Evolutionary conservation across 345 rosid genomes (phyloP), one percentile per base, ranked within the genome.

Genomic region (Atalantia buxifolia): DNA sequence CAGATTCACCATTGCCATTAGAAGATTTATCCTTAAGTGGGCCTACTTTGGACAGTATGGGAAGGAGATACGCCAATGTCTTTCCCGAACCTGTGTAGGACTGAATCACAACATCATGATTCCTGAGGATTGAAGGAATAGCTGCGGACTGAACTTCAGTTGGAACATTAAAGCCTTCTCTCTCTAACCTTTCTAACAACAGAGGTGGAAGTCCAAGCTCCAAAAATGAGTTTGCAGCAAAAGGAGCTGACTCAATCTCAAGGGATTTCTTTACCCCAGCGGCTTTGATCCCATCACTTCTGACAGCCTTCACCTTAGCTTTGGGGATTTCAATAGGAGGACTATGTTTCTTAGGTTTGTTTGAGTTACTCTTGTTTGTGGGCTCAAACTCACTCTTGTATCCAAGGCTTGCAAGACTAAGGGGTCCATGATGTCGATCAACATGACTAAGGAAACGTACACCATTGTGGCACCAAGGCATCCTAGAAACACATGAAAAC

Each of bases 61-160:
- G 97, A 76, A 93, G 98, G 31, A 93, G 86, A 85, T 95, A 95
- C 1, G 98, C 98, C 63, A 91, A 67, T 3, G 98, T 95, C 81
- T 95, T 93, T n/a, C 98, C 98, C 1, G 97, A 93, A 61, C 98
- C 98, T 0, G 98, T 95, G 80, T 92, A 95, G 64, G 97, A 95
- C 84, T 95, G 98, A 80, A 93, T 92, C 68, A 95, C 97, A 69
- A 86, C 95, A 80, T 92, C 98, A 28, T 86, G 92, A 31, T 89
- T 91, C 83, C 85, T 87, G 65, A 89, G 87, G 78, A 95, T 88
- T n/a, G 88, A 86, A 5, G 98, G 97, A 75, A 95, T 81, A 30
- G 98, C 94, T 50, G 92, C 90, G 22, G 92, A 91, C 19, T 93
- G 99, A 70, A 93, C 98, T 79, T 95, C 98, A 36, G 97, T 95